These are phyloP conservation scores for Ziziphus jujuba DNA, from an alignment of 306 rosid genomes.

Conservation along the genomic window DNA sequence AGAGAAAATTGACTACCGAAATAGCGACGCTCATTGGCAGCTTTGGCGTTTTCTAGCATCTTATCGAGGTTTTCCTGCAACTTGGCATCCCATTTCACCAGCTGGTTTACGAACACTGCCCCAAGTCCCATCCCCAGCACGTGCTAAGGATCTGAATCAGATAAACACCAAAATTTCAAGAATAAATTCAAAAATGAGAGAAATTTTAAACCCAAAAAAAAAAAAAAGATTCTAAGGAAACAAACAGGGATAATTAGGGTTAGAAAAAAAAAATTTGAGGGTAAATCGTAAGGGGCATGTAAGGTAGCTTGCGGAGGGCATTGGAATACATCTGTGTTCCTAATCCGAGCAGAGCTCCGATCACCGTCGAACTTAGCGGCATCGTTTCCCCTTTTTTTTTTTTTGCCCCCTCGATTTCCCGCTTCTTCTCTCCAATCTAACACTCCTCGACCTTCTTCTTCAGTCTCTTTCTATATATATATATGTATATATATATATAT, in stretches of 20 bases:
- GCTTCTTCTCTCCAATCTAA: background rate
- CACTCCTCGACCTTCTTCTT: background rate
- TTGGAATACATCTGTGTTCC: conserved; percentile 94
- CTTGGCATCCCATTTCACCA: conserved; percentile 74
- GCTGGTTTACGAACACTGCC: conserved; percentile 62
- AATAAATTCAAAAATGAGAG: too few species aligned
- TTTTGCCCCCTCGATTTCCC: background rate
- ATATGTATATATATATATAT: too few species aligned
- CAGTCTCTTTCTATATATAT: background rate
- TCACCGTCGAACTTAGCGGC: conserved; percentile 69
- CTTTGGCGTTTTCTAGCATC: conserved; percentile 88
- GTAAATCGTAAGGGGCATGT: conserved; percentile 74
- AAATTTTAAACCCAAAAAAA: too few species aligned
- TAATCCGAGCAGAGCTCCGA: conserved; percentile 85
- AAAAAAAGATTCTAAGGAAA: conserved; percentile 10
- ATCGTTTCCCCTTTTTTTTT: too few species aligned
- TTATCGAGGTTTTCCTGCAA: conserved; percentile 71
- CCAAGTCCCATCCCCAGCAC: conserved; percentile 86
- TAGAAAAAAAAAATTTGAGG: background rate
- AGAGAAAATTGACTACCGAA: conserved; percentile 43
- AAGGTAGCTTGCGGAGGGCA: conserved; percentile 97
- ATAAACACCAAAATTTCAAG: too few species aligned
- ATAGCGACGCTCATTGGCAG: conserved; percentile 95
- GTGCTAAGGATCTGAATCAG: conserved; percentile 80
- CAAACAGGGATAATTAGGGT: conserved; percentile 14